phyloP scores from a whole-genome alignment of 495 filamentous ascomycete species.

The Barbatosphaeria neglecta region DNA sequence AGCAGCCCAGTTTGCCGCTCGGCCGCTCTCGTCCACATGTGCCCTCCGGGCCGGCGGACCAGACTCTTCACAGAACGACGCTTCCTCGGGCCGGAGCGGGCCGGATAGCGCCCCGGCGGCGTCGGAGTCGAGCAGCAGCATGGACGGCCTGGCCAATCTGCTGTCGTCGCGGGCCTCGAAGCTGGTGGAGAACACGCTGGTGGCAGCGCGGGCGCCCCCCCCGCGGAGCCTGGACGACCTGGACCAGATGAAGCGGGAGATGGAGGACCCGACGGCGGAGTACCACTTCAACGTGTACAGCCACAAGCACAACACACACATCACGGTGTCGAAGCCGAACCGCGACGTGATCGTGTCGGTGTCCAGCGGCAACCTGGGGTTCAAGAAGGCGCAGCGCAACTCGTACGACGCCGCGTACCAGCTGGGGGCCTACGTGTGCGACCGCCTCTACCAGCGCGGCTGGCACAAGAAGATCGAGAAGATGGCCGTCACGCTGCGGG shows the following conservation, averaged over 20 bases:
- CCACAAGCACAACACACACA: conserved; percentile 84
- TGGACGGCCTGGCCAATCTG: conserved; percentile 6
- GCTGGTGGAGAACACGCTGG: conserved; percentile 7
- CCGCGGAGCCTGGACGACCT: conserved; percentile 1
- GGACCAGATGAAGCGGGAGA: conserved; percentile 7
- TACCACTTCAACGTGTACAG: conserved; percentile 81
- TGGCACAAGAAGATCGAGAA: conserved; percentile 45
- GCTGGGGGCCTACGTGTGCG: conserved; percentile 64
- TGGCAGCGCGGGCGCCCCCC: conserved; percentile 7
- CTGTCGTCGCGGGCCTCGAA: background rate
- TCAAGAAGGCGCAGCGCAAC: conserved; percentile 64
- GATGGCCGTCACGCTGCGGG: conserved; percentile 68
- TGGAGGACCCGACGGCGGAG: conserved; percentile 27
- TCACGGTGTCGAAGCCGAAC: conserved; percentile 76
- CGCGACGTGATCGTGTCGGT: conserved; percentile 64
- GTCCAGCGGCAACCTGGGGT: conserved; percentile 73
- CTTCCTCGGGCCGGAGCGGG: background rate
- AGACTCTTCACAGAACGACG: background rate
- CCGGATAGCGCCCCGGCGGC: background rate
- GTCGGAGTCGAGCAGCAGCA: conserved; percentile 3
- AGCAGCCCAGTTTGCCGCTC: conserved; percentile 20
- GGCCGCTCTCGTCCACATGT: conserved; percentile 21
- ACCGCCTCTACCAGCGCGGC: conserved; percentile 64
- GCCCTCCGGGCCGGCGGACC: background rate
- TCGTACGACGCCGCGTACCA: conserved; percentile 93